Percentiles rank a stretch among this genome's conserved stretches.
Evolutionary conservation across 179 eudicot species (phyloP).

Genomic region (Amaranthus tricolor): DNA sequence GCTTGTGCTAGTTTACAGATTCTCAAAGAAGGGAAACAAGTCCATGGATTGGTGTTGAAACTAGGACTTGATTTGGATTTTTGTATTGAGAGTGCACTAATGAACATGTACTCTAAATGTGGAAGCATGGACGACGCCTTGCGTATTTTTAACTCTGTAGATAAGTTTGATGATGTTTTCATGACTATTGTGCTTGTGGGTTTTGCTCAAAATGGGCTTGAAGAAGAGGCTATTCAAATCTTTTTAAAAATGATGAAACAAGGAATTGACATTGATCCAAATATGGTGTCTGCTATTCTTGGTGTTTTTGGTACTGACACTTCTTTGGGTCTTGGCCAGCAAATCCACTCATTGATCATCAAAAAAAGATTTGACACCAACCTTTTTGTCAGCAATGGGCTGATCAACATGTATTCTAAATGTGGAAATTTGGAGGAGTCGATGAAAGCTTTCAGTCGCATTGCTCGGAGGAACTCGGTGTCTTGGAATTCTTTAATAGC

Average conservation of each 20-base stretch:
- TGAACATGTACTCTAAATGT: slow-evolving; percentile 95
- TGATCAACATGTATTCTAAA: slow-evolving; percentile 89
- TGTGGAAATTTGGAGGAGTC: slow-evolving; percentile 72
- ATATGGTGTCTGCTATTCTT: slow-evolving; percentile 76
- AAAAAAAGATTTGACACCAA: slow-evolving; percentile 51
- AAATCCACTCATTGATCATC: slow-evolving; percentile 56
- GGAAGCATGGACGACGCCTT: slow-evolving; percentile 57
- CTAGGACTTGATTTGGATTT: slow-evolving; percentile 65
- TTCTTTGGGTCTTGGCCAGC: slow-evolving; percentile 65
- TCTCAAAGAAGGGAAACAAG: slow-evolving; percentile 55
- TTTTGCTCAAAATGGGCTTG: slow-evolving; percentile 76
- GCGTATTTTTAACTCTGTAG: slow-evolving; percentile 59
- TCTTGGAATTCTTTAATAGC: slow-evolving; percentile 91
- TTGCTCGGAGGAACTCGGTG: slow-evolving; percentile 55
- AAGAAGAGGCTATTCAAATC: slow-evolving; percentile 65
- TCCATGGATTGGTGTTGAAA: slow-evolving; percentile 65
- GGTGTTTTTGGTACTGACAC: slow-evolving; percentile 72
- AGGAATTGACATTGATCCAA: slow-evolving; percentile 60
- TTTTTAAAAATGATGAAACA: slow-evolving; percentile 56
- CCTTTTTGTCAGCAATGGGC: slow-evolving; percentile 64
- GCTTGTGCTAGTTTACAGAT: slow-evolving; percentile 78
- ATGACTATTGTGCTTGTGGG: slow-evolving; percentile 72
- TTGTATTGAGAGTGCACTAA: slow-evolving; percentile 73
- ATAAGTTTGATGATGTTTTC: slow-evolving; percentile 62
- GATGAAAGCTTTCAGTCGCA: slow-evolving; percentile 43